Percentiles rank a stretch among this genome's conserved stretches.
Evolutionary conservation across 257 asterid species (phyloP).

Genomic region (Henckelia pumila): DNA sequence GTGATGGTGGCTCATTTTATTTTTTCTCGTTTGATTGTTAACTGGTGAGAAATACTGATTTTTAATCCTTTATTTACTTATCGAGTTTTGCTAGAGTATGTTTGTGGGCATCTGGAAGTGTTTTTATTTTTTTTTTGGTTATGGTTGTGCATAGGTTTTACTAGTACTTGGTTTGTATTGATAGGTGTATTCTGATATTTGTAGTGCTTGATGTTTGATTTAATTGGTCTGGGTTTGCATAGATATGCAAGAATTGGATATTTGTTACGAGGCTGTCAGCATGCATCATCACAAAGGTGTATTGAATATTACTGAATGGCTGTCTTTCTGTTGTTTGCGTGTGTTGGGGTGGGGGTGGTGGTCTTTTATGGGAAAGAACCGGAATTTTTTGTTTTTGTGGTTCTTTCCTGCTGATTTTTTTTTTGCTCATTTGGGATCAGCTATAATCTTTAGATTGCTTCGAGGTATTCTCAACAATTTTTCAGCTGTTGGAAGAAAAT

Average conservation of each 20-base stretch:
- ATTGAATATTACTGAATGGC: slow-evolving; percentile 10
- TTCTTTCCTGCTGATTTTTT: background rate
- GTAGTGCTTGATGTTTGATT: background rate
- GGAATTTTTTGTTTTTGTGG: background rate
- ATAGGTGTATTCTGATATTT: background rate
- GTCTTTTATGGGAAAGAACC: background rate
- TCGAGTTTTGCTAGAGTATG: slow-evolving; percentile 11
- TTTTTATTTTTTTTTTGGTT: too few species aligned
- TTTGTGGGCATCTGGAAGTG: slow-evolving; percentile 9
- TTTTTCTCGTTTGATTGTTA: slow-evolving; percentile 26
- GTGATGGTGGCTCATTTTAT: slow-evolving; percentile 21
- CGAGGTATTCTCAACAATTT: background rate
- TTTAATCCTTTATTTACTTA: slow-evolving; percentile 12
- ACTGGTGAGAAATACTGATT: slow-evolving; percentile 29
- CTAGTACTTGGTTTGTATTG: background rate
- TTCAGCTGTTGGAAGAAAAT: background rate
- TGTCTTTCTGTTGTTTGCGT: background rate
- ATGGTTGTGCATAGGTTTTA: background rate
- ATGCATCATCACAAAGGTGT: slow-evolving; percentile 28
- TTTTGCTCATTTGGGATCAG: background rate
- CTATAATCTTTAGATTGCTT: background rate
- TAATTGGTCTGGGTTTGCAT: background rate
- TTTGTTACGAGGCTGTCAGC: slow-evolving; percentile 22
- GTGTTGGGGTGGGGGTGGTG: slow-evolving; percentile 1
- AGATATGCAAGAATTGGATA: background rate